A percentile compares a stretch with the other conserved stretches of the same genome.
Evolutionary conservation across 2,329 filamentous ascomycete species (phyloP).

Genomic region (Zymoseptoria pseudotritici): DNA sequence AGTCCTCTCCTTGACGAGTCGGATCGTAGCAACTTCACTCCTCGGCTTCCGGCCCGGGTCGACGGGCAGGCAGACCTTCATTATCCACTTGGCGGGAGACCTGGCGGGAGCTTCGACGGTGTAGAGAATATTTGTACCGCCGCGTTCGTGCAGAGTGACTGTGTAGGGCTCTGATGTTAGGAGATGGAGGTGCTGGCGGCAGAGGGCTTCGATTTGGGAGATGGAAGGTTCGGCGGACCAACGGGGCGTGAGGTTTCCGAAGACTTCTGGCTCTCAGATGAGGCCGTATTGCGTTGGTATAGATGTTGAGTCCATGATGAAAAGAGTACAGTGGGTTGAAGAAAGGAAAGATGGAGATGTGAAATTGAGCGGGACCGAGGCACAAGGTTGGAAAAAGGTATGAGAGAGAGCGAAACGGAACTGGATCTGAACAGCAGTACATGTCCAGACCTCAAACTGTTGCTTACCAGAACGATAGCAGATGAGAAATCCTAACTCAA

Average conservation of each 20-base stretch:
- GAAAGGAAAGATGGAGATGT: background rate
- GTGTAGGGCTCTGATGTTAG: background rate
- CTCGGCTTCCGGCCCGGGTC: slow-evolving; percentile 1
- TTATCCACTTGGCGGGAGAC: background rate
- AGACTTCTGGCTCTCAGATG: background rate
- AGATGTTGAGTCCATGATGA: background rate
- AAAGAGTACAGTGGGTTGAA: background rate
- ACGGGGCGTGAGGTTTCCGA: background rate
- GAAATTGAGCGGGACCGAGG: too few relatives aligned
- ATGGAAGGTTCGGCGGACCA: background rate
- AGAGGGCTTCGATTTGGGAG: background rate
- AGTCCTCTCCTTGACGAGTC: slow-evolving; percentile 1
- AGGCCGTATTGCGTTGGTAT: background rate
- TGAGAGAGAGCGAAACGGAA: too few relatives aligned
- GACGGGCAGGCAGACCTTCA: background rate
- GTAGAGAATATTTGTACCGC: background rate
- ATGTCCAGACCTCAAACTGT: too few relatives aligned
- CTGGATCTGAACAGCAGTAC: too few relatives aligned
- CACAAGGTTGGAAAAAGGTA: too few relatives aligned
- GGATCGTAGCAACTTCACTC: slow-evolving; percentile 10
- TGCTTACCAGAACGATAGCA: too few relatives aligned
- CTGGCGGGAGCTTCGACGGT: background rate
- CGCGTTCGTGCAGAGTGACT: background rate
- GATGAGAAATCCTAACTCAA: too few relatives aligned
- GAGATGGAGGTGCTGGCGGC: background rate